Conservation (phyloP, 2,329 filamentous ascomycete genomes). For the Ambrosiella xylebori region DNA sequence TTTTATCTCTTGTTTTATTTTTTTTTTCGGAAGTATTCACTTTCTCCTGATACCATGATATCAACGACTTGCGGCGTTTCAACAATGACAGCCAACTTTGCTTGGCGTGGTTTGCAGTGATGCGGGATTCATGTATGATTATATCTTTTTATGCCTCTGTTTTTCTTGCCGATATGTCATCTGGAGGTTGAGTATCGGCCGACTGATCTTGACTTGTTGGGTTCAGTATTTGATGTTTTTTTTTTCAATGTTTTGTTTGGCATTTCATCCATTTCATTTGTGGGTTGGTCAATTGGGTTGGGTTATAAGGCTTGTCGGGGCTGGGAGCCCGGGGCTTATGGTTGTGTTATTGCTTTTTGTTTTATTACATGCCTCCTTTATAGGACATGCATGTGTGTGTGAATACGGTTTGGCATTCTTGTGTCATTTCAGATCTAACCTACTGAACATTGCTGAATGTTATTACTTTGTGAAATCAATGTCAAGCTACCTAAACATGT, state of each 20-base stretch:
- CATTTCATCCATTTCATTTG: background rate
- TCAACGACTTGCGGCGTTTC: background rate
- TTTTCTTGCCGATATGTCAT: background rate
- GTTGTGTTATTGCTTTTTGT: background rate
- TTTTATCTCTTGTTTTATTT: background rate
- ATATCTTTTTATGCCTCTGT: background rate
- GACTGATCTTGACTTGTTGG: background rate
- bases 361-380: background rate
- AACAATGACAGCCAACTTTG: background rate
- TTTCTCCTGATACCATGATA: background rate
- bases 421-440: background rate
- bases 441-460: background rate
- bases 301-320: background rate
- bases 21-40: background rate
- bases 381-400: background rate
- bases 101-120: conserved; percentile 4
- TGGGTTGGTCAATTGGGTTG: background rate
- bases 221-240: background rate
- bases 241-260: background rate
- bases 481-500: no score
- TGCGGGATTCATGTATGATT: conserved; percentile 3
- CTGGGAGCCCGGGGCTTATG: background rate
- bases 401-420: background rate
- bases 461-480: background rate
- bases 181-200: background rate